Evolutionary conservation across 345 rosid species (phyloP), one percentile per base, ranked within the genome.

Genomic region (Syzygium aqueum): DNA sequence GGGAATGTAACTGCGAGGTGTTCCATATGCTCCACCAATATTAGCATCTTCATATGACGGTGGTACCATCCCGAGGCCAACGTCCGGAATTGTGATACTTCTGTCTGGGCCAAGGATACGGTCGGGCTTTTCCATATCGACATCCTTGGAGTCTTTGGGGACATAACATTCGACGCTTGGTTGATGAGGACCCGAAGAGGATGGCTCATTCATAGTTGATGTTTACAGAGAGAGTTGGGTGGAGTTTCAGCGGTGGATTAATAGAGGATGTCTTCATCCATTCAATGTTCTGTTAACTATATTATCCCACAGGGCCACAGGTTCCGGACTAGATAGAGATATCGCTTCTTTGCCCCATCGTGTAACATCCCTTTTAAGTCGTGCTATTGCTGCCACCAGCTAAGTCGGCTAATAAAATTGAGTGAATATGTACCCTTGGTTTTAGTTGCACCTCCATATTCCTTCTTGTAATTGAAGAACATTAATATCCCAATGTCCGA

Each of bases 51-150:
- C 85, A 67, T 56, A 54, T 90, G 88, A 53, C 63, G 95, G 94
- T 28, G 98, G 98, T 78, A 93, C 83, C 89, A 90, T n/a, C 77
- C 92, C 93, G 85, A 93, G 87, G 52, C 98, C 98, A 61, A 93
- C 84, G 85, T 96, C 96, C 15, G 96, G 97, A 91, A 96, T 93
- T 88, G 91, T 92, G 67, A 91, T 84, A 61, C 93, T 88, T 86
- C 53, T 87, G 14, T 89, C 94, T 37, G 90, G 86, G 52, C 88
- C 89, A 80, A 90, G 37, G 61, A 93, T 85, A 86, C 91, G 93
- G 67, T 94, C 91, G 30, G 98, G 96, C 89, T 94, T 95, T 88
- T 94, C 95, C 89, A 89, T 87, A 59, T 92, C 95, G 19, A 28
- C 88, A 30, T 91, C 87, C 89, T 90, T 73, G 85, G 87, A 88